phyloP scores from a whole-genome alignment of 306 rosid species.

The Pueraria montana region DNA sequence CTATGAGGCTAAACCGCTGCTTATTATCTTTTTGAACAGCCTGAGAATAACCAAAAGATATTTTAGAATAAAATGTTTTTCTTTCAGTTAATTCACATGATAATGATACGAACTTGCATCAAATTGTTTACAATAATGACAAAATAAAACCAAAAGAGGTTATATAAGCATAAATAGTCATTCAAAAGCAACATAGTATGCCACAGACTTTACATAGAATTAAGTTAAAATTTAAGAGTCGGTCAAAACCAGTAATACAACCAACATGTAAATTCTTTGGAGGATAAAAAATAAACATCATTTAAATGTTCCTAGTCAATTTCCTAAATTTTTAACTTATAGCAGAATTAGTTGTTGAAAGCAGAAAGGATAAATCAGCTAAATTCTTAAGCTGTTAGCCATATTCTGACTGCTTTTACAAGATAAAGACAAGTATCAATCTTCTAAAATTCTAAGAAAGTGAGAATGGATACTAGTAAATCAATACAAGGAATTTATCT shows the following conservation, averaged over 20 bases:
- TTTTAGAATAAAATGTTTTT: constrained; percentile 33
- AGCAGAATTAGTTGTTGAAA: constrained; percentile 6
- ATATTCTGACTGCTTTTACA: not conserved
- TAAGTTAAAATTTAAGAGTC: constrained; percentile 6
- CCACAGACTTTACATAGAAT: not conserved
- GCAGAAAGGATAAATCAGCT: constrained; percentile 6
- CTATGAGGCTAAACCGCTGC: constrained; percentile 87
- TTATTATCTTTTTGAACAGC: constrained; percentile 88
- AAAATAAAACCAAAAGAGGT: constrained; percentile 27
- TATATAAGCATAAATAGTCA: constrained; percentile 12
- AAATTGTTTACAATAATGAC: not conserved
- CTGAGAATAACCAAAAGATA: constrained; percentile 56
- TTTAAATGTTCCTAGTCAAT: constrained; percentile 5
- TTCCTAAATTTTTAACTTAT: constrained; percentile 30
- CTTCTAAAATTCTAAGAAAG: not conserved
- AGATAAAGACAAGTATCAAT: constrained; percentile 6
- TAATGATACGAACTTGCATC: constrained; percentile 8
- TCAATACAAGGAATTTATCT: not conserved
- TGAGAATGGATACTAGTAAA: not conserved
- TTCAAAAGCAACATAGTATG: constrained; percentile 32
- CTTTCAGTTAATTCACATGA: constrained; percentile 26
- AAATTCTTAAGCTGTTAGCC: not conserved
- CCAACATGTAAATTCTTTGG: constrained; percentile 19
- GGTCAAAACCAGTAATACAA: constrained; percentile 6
- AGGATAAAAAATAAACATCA: not conserved